phyloP scores from a whole-genome alignment of 75 land plant species.

The Cryptomeria japonica region DNA sequence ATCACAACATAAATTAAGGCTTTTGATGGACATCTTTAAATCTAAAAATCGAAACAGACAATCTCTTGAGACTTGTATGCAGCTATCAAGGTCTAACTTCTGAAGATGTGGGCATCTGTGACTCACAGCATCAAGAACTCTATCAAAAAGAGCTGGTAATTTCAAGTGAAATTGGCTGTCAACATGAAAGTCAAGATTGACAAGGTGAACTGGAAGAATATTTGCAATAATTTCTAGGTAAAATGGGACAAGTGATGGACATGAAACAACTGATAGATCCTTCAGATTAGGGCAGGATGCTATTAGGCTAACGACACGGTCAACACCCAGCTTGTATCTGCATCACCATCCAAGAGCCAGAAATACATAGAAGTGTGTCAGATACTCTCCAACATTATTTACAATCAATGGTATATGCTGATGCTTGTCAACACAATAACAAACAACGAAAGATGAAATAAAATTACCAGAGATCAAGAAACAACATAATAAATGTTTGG shows the following conservation, averaged over 20 bases:
- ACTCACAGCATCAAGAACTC: conserved; percentile 7
- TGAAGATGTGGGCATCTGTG: conserved; percentile 23
- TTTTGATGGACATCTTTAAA: conserved; percentile 22
- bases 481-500: neutral
- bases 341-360: conserved; percentile 8
- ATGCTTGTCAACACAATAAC: neutral
- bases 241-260: neutral
- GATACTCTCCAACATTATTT: neutral
- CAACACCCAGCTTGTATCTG: conserved; percentile 7
- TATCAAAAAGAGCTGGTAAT: neutral
- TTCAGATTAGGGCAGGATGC: conserved; percentile 15
- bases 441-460: neutral
- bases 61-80: conserved; percentile 16
- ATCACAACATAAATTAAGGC: conserved; percentile 20
- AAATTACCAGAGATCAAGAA: neutral
- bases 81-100: conserved; percentile 21
- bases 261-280: conserved; percentile 15
- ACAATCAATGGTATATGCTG: neutral
- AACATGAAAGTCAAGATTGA: conserved; percentile 13
- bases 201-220: conserved; percentile 11
- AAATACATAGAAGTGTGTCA: neutral
- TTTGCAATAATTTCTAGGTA: conserved; percentile 12
- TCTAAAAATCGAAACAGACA: conserved; percentile 17
- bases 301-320: neutral
- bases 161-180: conserved; percentile 8